phyloP scores from a whole-genome alignment of 257 asterid species.

The Lycium ferocissimum region DNA sequence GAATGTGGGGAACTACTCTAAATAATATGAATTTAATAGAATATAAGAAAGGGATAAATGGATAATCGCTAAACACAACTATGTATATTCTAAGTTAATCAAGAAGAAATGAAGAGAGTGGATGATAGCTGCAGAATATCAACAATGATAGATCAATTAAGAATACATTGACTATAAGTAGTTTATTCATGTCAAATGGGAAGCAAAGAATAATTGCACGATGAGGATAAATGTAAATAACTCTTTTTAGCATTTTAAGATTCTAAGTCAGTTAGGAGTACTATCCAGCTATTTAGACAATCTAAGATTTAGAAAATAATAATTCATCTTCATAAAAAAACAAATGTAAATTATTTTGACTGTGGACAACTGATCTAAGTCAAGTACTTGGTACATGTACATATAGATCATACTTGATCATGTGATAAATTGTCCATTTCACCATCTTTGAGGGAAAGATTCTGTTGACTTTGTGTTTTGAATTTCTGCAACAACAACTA shows the following conservation, averaged over 20 bases:
- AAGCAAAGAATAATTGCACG: not conserved
- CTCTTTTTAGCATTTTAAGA: too few species aligned
- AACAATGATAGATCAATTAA: not conserved
- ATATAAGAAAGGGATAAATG: not conserved
- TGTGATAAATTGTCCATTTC: not conserved
- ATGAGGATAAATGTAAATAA: not conserved
- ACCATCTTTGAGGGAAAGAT: not conserved
- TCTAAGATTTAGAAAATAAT: too few species aligned
- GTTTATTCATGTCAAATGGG: slow-evolving; percentile 19
- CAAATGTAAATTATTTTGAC: too few species aligned
- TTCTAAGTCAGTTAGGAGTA: too few species aligned
- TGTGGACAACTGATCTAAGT: too few species aligned
- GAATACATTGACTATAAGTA: not conserved
- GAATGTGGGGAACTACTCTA: not conserved
- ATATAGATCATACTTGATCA: not conserved
- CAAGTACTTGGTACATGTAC: not conserved
- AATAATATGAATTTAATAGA: not conserved
- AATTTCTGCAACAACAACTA: too few species aligned
- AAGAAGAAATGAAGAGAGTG: not conserved
- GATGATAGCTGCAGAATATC: not conserved
- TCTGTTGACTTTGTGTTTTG: too few species aligned
- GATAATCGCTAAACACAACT: not conserved
- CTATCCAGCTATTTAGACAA: too few species aligned
- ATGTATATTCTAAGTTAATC: not conserved
- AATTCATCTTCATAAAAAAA: too few species aligned